Base-by-base conservation (phyloP, 768 basidiomycete species). In the Mycena galericulata region DNA sequence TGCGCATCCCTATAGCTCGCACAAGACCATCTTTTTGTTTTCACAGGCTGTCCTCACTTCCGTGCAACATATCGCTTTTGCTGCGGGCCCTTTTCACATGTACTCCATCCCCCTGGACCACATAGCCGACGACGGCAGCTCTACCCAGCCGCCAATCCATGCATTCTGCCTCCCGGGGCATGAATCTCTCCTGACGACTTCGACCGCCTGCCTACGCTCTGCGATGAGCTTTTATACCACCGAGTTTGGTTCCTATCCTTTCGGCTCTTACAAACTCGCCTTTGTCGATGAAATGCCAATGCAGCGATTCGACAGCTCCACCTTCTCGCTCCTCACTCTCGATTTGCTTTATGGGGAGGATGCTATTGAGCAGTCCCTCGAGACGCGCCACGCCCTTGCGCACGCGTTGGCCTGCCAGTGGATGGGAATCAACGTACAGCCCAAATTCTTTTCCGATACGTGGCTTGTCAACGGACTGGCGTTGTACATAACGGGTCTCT, bases 381-480 rank as follows among this genome's bases (percentile, higher is more conserved):
- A 98, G 76, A 92, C 96, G 1, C 86, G 97, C 17, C 95, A 96
- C 63, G 85, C 89, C 32, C 86, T 99, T 53, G 86, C 91, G 29
- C 95, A 98, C 76, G 92, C 95, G 7, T 86, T 99, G 36, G 97
- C 96, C 10, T 94, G 91, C 70, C 98, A 99, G 79, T 99, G 98
- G 98, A 86, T 94, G 62, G 97, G 98, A 29, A 90, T 99, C 79
- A 97, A 98, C 79, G 95, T 99, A 74, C 91, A 96, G 64, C 96
- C 92, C 58, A 96, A 95, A 82, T 87, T 90, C 30, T 95, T 94
- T 89, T 92, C 95, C 15, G 98, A 99, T 79, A 88, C 91, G 27
- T 99, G 98, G 98, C 89, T 99, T n/a, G 91, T 97, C 64, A 96
- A 97, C 74, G 98, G 97, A 1, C 83, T 99, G 50, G 92, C 95